Evolutionary conservation across 2,329 filamentous ascomycete genomes (phyloP), one percentile per base, ranked within the genome.

Genomic region (Teratosphaeriaceae sp.): DNA sequence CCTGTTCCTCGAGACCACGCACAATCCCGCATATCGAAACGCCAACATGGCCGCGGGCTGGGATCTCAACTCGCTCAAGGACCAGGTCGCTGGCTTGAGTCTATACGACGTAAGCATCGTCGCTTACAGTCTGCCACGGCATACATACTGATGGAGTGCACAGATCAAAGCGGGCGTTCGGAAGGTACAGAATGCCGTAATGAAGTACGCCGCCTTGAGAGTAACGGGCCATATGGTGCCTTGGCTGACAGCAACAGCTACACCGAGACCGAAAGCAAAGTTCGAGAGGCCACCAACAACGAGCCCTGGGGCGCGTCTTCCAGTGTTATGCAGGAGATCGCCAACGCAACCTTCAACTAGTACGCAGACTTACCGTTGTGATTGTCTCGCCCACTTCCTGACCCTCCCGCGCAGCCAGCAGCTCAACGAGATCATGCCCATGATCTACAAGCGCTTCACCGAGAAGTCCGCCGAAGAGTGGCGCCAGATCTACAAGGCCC

Each of bases 371-470:
- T n/a, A n/a, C n/a, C n/a, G n/a, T n/a, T n/a, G n/a, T n/a, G n/a
- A n/a, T n/a, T n/a, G n/a, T n/a, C n/a, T n/a, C n/a, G n/a, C n/a
- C n/a, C n/a, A n/a, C n/a, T n/a, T n/a, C n/a, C n/a, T n/a, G n/a
- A n/a, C n/a, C n/a, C n/a, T n/a, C n/a, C n/a, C n/a, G n/a, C n/a
- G n/a, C 62, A 96, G 90, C 65, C 88, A 95, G 80, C 80, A 89
- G 40, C 80, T 98, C 44, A 97, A 97, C 67, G 92, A 98, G 68
- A 97, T 98, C 64, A 98, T 98, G 92, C 92, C 92, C 53, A 92
- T 98, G 88, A 95, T 98, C 62, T 98, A 98, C 73, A 92, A 94
- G 61, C 86, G 92, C 52, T 98, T 98, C 67, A 98, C 92, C 48
- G 92, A 98, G 65, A 98, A 98, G 73, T 78, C 88, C 6, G 90